Base-by-base conservation (phyloP, 371 early-diverging fungal genomes). In the Mucor plumbeus region DNA sequence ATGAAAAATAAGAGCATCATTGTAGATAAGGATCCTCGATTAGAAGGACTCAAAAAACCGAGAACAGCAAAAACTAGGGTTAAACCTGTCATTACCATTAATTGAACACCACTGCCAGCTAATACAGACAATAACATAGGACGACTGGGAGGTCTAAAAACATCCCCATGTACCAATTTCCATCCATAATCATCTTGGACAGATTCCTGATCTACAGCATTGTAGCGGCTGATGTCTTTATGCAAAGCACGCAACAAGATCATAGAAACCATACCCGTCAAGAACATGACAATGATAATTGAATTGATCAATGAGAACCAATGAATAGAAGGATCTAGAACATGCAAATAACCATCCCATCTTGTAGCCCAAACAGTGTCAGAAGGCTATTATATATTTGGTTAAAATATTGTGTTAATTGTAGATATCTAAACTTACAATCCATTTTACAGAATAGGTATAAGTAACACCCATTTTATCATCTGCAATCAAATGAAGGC, bases 31-130 rank as follows among this genome's bases (percentile, higher is more conserved):
- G 97, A 93, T 35, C 98, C 98, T 56, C 99, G 94, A 76, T 90
- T 92, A 0, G 97, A 95, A 0, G 98, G 98, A 19, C 96, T 95
- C 55, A 98, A 83, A 87, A 98, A 97, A 17, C 99, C 99, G 44
- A 98, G 88, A n/a, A 93, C 89, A 21, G 98, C 97, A 87, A 98
- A 95, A 0, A 90, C 90, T 7, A 89, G 77, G 0, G 93, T 94
- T 31, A 91, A 85, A 13, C 87, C 82, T 7, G 90, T 81, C 97
- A 98, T 97, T 69, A 87, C 88, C 54, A 95, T 85, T 59, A 97
- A 78, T 76, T 98, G 99, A 9, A 90, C 85, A 67, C 99, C 99
- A 67, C 87, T 95, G 47, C 99, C 99, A 33, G 95, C 82, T 61
- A 97, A 81, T 10, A 97, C 94, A 4, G 94, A 88, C 57, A 98